Evolutionary conservation across 2,329 filamentous ascomycete species (phyloP).

Genomic region (Aspergillus japonicus): DNA sequence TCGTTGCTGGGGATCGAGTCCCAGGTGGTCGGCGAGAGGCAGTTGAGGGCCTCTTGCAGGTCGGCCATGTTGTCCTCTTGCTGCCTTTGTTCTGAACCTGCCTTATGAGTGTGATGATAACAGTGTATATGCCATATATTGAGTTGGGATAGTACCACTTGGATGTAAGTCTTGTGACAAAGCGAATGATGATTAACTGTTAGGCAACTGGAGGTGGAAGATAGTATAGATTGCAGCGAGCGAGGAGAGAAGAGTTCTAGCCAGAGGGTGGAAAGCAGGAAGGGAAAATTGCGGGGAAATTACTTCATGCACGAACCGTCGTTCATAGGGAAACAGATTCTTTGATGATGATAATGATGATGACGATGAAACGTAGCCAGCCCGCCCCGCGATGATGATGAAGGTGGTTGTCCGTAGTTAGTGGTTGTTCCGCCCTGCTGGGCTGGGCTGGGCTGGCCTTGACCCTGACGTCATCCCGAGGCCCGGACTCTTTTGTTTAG

Average conservation of each 20-base stretch:
- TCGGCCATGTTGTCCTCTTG: constrained; percentile 47
- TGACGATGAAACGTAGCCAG: not conserved
- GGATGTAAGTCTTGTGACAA: too few species aligned
- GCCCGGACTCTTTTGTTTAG: not conserved
- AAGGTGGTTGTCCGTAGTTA: too few species aligned
- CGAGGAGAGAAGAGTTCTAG: too few species aligned
- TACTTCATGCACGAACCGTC: not conserved
- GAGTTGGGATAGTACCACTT: too few species aligned
- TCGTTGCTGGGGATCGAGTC: constrained; percentile 46
- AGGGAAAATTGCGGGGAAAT: not conserved
- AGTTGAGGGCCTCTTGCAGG: constrained; percentile 60
- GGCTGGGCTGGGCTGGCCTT: not conserved
- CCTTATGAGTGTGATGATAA: not conserved
- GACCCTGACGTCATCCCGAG: not conserved
- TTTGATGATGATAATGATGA: not conserved
- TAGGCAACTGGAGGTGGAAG: too few species aligned
- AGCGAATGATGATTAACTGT: too few species aligned
- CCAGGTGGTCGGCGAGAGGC: constrained; percentile 58
- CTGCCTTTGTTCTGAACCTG: not conserved
- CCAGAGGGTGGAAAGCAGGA: not conserved
- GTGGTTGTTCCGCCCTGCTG: not conserved
- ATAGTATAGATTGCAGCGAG: too few species aligned
- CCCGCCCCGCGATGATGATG: too few species aligned
- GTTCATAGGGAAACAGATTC: not conserved
- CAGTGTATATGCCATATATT: not conserved